Evolutionary conservation across 306 rosid species (phyloP), one percentile per base, ranked within the genome.

Genomic region (Cyclanthera cordifolia): DNA sequence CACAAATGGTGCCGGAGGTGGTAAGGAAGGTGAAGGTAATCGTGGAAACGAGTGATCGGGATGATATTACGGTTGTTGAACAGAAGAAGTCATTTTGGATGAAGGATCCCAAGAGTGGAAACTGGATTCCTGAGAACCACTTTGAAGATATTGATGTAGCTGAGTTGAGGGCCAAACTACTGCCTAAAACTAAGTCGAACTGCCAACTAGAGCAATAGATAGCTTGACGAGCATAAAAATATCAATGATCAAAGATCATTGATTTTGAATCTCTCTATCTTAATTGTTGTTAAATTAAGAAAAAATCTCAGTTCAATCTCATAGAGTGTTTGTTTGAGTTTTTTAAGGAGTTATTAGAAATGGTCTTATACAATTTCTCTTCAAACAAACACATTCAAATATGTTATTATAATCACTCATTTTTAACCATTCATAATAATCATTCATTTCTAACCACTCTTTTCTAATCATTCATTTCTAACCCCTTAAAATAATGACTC

Each of bases 51-150:
- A 8, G 54, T 4, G 47, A 28, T 12, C 4, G 4, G 1, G 28
- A 48, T 27, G 39, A 20, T 51, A 6, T 37, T 6, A 21, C 19
- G 25, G 71, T 7, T 3, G 43, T 21, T 16, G 50, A 53, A 49
- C 47, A 5, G 24, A 56, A 76, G 75, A 64, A n/a, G n/a, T n/a
- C 16, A 0, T 84, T 77, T 80, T 88, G 91, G 95, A 85, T 84
- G 91, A 86, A 80, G 74, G 83, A 84, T 80, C 85, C 86, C 0
- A 82, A 78, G 72, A 84, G 75, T 15, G 91, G 89, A 59, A 77
- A 84, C 70, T 86, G 89, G 95, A 75, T 84, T 72, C 89, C 91
- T 2, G 91, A 88, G 85, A 79, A 24, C 68, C 85, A 81, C 30
- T 82, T 85, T 70, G 85, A 14, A 0, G 77, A 82, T 23, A 47